Conservation (phyloP, 805 yeast species). For the Metschnikowia lunata region DNA sequence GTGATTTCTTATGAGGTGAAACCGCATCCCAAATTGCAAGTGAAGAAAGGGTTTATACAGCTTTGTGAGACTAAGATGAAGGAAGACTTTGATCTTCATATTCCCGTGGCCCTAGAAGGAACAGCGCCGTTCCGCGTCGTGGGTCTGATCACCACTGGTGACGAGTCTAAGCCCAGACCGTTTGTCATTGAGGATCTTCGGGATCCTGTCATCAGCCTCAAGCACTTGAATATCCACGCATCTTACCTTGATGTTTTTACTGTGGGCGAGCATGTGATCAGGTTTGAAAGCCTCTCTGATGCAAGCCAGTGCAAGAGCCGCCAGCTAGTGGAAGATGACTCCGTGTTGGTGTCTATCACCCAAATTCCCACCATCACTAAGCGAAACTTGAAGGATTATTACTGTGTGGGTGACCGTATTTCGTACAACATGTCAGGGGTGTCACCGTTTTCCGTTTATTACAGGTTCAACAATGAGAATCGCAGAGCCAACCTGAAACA, state of each 20-base stretch:
- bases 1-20: conserved; percentile 43
- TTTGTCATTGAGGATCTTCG: conserved; percentile 43
- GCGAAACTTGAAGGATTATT: conserved; percentile 31
- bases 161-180: conserved; percentile 49
- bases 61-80: conserved; percentile 37
- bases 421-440: conserved; percentile 71
- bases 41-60: conserved; percentile 46
- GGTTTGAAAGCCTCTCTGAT: conserved; percentile 58
- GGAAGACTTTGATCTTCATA: conserved; percentile 28
- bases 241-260: conserved; percentile 43
- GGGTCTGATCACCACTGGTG: conserved; percentile 56
- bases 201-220: conserved; percentile 14
- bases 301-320: conserved; percentile 62
- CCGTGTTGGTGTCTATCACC: conserved; percentile 56
- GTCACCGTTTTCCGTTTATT: conserved; percentile 74
- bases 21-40: conserved; percentile 56
- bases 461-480: conserved; percentile 61
- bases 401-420: conserved; percentile 92
- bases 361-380: conserved; percentile 68
- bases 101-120: conserved; percentile 57
- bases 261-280: conserved; percentile 67
- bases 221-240: conserved; percentile 11
- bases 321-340: conserved; percentile 31
- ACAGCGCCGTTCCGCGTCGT: conserved; percentile 57
- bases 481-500: conserved; percentile 52